Evolutionary conservation across 208 protist genomes (phyloP), one percentile per base, ranked within the genome.

Genomic region (Sergeia podlipaevii): DNA sequence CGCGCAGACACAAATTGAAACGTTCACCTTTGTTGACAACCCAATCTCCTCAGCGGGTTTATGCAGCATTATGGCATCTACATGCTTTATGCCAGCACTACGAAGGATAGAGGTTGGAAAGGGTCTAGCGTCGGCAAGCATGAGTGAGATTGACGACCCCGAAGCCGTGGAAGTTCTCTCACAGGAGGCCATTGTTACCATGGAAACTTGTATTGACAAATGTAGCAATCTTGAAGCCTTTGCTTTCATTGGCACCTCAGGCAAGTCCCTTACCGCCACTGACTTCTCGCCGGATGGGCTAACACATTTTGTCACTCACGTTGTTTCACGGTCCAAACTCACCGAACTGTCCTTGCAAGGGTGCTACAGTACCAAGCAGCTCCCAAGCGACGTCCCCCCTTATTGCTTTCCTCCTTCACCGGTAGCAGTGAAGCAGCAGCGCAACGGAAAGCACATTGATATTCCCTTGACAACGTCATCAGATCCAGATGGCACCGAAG

Each of bases 11-110:
- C 41, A 58, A 30, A 21, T 77, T 37, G 54, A 70, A 43, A 45
- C 65, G n/a, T 58, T 90, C 36, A 64, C 60, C 0, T 44, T 86
- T 17, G 60, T 63, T 4, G 74, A 75, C 44, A 90, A 90, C 46
- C 37, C 65, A 23, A 70, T 90, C 47, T 60, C 65, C 20, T 68
- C 67, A 1, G 36, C 23, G 23, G 78, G 82, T 28, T 17, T 66
- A 21, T 18, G 4, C n/a, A n/a, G n/a, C n/a, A n/a, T n/a, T n/a
- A n/a, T 33, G 3, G 5, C 3, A 3, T 32, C 38, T 5, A n/a
- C n/a, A n/a, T n/a, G n/a, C n/a, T n/a, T n/a, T n/a, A n/a, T n/a
- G n/a, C n/a, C n/a, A n/a, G n/a, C n/a, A n/a, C n/a, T n/a, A n/a
- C n/a, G n/a, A n/a, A n/a, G n/a, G n/a, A n/a, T n/a, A n/a, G n/a